Conservation (phyloP, 441 rosid genomes). For the Populus tomentosa region DNA sequence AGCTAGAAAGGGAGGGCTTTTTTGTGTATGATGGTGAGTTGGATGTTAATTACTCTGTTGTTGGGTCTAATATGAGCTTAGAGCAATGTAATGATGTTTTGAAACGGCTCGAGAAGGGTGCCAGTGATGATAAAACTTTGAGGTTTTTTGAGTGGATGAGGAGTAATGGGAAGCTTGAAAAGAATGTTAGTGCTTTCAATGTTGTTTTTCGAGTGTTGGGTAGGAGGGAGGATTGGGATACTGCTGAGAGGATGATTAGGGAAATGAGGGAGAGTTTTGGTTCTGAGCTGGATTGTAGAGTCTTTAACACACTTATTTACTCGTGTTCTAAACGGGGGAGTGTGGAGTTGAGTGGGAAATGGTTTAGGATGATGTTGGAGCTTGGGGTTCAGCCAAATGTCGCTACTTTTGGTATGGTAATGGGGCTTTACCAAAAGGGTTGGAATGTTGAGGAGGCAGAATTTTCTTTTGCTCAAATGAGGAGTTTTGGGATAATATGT, state of each 20-base stretch:
- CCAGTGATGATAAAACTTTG: constrained; percentile 48
- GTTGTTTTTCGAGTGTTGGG: constrained; percentile 68
- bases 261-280: constrained; percentile 32
- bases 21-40: constrained; percentile 38
- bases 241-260: constrained; percentile 50
- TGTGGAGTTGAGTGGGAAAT: constrained; percentile 49
- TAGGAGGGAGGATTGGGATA: constrained; percentile 69
- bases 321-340: constrained; percentile 52
- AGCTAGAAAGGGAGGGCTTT: constrained; percentile 26
- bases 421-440: constrained; percentile 73
- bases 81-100: constrained; percentile 55
- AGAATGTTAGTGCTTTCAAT: constrained; percentile 59
- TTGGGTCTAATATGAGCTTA: constrained; percentile 42
- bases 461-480: constrained; percentile 61
- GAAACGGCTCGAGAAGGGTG: constrained; percentile 58
- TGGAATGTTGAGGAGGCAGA: constrained; percentile 75
- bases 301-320: constrained; percentile 72
- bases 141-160: constrained; percentile 84
- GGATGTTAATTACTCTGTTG: constrained; percentile 53
- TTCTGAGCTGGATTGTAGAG: constrained; percentile 43
- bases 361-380: constrained; percentile 83
- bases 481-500: constrained; percentile 55
- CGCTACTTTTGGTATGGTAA: constrained; percentile 85
- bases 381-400: constrained; percentile 57
- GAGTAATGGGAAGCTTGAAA: constrained; percentile 50